Evolutionary conservation across 768 basidiomycete genomes (phyloP), one percentile per base, ranked within the genome.

Genomic region (Aureoboletus auriporus): DNA sequence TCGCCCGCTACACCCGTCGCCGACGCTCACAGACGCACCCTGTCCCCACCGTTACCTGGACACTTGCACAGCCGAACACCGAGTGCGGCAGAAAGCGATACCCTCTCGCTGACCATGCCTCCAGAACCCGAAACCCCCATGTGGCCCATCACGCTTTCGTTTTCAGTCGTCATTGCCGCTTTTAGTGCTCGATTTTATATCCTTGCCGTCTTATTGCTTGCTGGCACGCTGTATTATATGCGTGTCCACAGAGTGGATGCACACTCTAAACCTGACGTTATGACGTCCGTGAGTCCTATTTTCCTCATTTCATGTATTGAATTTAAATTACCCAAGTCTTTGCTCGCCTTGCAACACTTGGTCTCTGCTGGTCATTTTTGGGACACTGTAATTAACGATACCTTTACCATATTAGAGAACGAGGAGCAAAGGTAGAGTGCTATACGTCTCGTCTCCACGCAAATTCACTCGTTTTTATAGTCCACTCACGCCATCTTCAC

Each of bases 311-410:
- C 3, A 14, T 31, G 13, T 31, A 9, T 41, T 35, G 33, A 33
- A 35, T 31, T 38, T 51, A n/a, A 9, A 51, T 50, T 13, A 38
- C 26, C 14, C 30, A 50, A 89, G 86, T 82, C 84, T 42, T 68
- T 88, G 54, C 73, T 76, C 55, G 74, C 81, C 29, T 72, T 92
- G 36, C 77, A 83, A 47, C 80, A 86, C 41, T 72, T 92, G 47
- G 77, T 87, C 55, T 65, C 71, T 42, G 79, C 87, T 38, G 84
- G 85, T 47, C 74, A 79, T 42, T 67, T 78, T 23, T 92, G 89
- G 89, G 86, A 89, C 52, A 77, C 82, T 8, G 75, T 81, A 39
- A 76, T 92, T 14, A 81, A 83, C 55, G 84, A 89, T 56, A 80
- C 85, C 8, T 72, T 89, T 50, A 68, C 68, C 30, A 68, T 77